A percentile compares a stretch with the other conserved stretches of the same genome.
phyloP scores from a whole-genome alignment of 768 basidiomycete genomes.

The Lactifluus subvellereus region DNA sequence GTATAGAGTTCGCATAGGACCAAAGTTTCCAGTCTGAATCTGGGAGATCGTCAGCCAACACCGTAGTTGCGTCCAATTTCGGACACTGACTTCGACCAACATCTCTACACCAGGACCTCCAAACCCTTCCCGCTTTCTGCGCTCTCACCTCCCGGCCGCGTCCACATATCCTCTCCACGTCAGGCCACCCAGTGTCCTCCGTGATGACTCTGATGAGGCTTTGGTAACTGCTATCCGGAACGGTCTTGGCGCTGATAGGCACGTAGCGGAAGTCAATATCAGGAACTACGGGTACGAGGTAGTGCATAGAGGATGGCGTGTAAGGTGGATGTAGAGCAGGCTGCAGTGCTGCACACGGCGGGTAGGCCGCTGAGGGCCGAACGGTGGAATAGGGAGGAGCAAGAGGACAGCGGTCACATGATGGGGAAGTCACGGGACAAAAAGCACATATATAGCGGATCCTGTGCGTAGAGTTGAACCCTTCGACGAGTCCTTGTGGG shows the following conservation, averaged over 20 bases:
- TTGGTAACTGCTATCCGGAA: slow-evolving; percentile 49
- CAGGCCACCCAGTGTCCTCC: slow-evolving; percentile 76
- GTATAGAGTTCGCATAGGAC: slow-evolving; percentile 74
- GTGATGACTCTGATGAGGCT: slow-evolving; percentile 66
- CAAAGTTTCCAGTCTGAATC: slow-evolving; percentile 66
- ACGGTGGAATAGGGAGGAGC: too few species aligned
- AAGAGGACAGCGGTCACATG: too few species aligned
- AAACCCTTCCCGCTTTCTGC: slow-evolving; percentile 29
- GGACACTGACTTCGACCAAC: slow-evolving; percentile 14
- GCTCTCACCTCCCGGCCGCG: slow-evolving; percentile 24
- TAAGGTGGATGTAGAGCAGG: slow-evolving; percentile 68
- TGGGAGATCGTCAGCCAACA: slow-evolving; percentile 10
- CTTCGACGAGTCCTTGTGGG: too few species aligned
- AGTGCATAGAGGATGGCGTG: slow-evolving; percentile 74
- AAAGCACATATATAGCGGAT: too few species aligned
- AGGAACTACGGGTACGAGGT: slow-evolving; percentile 77
- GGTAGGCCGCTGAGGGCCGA: too few species aligned
- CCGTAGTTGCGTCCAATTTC: background rate
- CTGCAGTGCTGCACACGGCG: slow-evolving; percentile 50
- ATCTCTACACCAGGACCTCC: background rate
- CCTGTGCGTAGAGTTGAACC: too few species aligned
- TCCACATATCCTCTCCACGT: slow-evolving; percentile 59
- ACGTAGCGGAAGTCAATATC: slow-evolving; percentile 78
- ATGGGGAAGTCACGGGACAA: too few species aligned
- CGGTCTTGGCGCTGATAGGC: slow-evolving; percentile 59